Evolutionary conservation across 2,329 filamentous ascomycete species (phyloP).

Genomic region (Hortaea werneckii): DNA sequence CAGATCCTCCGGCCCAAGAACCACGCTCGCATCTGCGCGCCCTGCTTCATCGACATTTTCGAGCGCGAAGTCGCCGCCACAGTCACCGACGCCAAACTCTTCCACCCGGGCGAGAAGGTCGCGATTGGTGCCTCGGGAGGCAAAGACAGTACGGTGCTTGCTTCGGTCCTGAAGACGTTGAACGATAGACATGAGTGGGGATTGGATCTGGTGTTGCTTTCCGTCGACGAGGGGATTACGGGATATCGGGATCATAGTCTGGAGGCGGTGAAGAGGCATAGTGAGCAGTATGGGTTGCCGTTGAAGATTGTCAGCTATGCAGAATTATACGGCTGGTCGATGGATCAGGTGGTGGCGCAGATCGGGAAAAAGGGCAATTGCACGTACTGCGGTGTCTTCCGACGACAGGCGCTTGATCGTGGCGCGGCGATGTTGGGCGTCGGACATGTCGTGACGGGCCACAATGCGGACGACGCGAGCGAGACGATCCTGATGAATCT

Average conservation of each 20-base stretch:
- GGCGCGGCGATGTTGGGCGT: conserved; percentile 82
- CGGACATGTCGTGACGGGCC: conserved; percentile 88
- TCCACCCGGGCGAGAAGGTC: conserved; percentile 70
- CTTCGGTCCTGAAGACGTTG: conserved; percentile 85
- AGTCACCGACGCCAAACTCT: conserved; percentile 71
- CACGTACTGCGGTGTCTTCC: conserved; percentile 96
- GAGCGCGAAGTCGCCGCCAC: conserved; percentile 92
- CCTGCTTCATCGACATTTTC: conserved; percentile 78
- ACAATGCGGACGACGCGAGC: conserved; percentile 94
- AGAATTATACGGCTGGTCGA: conserved; percentile 95
- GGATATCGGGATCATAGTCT: conserved; percentile 93
- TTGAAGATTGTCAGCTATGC: conserved; percentile 87
- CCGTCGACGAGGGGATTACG: conserved; percentile 94
- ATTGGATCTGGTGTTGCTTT: conserved; percentile 74
- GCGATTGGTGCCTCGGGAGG: conserved; percentile 95
- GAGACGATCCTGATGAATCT: conserved; percentile 98
- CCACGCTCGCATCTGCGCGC: conserved; percentile 81
- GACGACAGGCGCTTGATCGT: conserved; percentile 84
- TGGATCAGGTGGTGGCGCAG: conserved; percentile 95
- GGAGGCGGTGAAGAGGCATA: conserved; percentile 93
- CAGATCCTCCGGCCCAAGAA: conserved; percentile 93
- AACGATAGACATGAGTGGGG: conserved; percentile 85
- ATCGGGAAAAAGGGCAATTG: conserved; percentile 98
- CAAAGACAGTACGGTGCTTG: conserved; percentile 94
- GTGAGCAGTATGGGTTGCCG: conserved; percentile 79